phyloP scores from a whole-genome alignment of 805 yeast genomes.

The Candida golubevii region DNA sequence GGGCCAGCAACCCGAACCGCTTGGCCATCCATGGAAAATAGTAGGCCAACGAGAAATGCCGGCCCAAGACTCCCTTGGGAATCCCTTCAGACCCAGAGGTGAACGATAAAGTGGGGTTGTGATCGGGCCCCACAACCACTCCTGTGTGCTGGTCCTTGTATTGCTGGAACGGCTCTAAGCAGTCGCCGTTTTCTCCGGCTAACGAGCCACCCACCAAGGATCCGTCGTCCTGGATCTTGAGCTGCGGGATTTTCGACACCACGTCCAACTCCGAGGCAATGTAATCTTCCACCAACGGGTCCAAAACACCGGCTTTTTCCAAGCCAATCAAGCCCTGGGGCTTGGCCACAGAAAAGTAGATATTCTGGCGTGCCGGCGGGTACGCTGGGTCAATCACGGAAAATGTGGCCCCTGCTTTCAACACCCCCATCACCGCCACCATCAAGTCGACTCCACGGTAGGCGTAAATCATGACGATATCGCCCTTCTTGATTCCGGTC shows the following conservation, averaged over 20 bases:
- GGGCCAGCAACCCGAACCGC: constrained; percentile 68
- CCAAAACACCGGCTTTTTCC: constrained; percentile 82
- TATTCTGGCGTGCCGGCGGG: constrained; percentile 96
- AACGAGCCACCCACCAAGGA: constrained; percentile 54
- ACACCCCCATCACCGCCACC: constrained; percentile 95
- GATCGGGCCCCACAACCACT: constrained; percentile 93
- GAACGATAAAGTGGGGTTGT: constrained; percentile 93
- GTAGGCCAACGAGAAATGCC: constrained; percentile 95
- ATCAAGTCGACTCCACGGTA: constrained; percentile 95
- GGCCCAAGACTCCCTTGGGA: constrained; percentile 97
- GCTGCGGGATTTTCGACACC: constrained; percentile 66
- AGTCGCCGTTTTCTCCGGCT: constrained; percentile 36
- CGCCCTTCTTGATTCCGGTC: constrained; percentile 84
- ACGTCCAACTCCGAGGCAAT: constrained; percentile 70
- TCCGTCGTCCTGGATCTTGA: constrained; percentile 77
- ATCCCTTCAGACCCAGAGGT: constrained; percentile 98
- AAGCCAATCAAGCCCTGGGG: constrained; percentile 90
- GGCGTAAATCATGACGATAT: constrained; percentile 96
- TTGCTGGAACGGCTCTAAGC: constrained; percentile 43
- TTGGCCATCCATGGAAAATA: constrained; percentile 99
- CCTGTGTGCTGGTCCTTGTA: constrained; percentile 65
- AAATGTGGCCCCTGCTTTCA: constrained; percentile 98
- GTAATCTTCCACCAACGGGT: constrained; percentile 72
- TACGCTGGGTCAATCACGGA: constrained; percentile 98
- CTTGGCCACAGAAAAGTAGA: constrained; percentile 87